A percentile compares a stretch with the other conserved stretches of the same genome.
Evolutionary conservation across 371 early-diverging fungal genomes (phyloP).

Genomic region (Agmasoma carcini): DNA sequence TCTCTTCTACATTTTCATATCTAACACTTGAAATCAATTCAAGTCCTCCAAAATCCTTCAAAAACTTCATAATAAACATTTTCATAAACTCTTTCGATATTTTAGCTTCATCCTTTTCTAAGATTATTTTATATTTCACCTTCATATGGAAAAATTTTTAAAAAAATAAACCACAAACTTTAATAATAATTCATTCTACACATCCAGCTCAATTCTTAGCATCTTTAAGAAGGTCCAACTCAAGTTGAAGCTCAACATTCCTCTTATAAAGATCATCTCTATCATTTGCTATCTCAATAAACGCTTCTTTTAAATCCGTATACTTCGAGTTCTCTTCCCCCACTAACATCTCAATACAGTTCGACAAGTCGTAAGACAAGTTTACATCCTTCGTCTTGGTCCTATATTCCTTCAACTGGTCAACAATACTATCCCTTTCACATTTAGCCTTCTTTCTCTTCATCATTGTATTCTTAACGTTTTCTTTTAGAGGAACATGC

Average conservation of each 20-base stretch:
- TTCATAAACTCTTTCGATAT: too few relatives aligned
- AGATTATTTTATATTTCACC: too few relatives aligned
- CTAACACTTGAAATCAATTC: too few relatives aligned
- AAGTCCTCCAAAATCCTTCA: too few relatives aligned
- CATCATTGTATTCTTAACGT: neutral
- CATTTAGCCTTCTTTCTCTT: conserved; percentile 11
- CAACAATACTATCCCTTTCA: conserved; percentile 43
- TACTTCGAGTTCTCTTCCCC: conserved; percentile 53
- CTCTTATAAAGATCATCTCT: conserved; percentile 45
- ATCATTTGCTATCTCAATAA: conserved; percentile 43
- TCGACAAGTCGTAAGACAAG: conserved; percentile 49
- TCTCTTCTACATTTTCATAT: too few relatives aligned
- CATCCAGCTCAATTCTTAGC: neutral
- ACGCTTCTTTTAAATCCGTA: conserved; percentile 44
- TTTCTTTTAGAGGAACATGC: neutral
- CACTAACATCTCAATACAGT: conserved; percentile 52
- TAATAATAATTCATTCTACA: too few relatives aligned
- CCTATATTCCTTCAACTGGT: conserved; percentile 22
- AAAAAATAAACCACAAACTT: too few relatives aligned
- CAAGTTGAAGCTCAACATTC: conserved; percentile 32
- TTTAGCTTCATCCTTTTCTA: too few relatives aligned
- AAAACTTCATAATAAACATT: too few relatives aligned
- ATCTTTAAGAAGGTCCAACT: conserved; percentile 34
- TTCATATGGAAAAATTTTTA: too few relatives aligned
- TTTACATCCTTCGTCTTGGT: conserved; percentile 46